Evolutionary conservation across 352 stramenopile species (phyloP).

Genomic region (Phytopythium cucurbitacearum): DNA sequence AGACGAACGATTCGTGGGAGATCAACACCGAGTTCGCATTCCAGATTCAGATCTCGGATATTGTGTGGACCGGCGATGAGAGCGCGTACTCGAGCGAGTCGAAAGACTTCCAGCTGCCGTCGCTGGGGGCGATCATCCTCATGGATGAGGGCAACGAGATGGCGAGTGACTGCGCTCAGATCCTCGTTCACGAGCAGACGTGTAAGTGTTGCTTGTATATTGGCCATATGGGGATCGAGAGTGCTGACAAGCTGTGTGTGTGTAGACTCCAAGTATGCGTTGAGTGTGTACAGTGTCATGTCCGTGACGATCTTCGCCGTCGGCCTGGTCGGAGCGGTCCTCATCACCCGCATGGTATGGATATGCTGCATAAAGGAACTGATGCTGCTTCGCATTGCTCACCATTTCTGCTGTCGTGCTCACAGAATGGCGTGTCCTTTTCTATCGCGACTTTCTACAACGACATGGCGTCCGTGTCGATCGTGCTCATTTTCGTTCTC

Average conservation of each 20-base stretch:
- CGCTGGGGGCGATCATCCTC: slow-evolving; percentile 53
- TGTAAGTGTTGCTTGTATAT: slow-evolving; percentile 30
- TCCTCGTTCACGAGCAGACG: slow-evolving; percentile 56
- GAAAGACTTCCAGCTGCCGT: slow-evolving; percentile 32
- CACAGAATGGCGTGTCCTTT: slow-evolving; percentile 78
- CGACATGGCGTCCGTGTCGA: slow-evolving; percentile 76
- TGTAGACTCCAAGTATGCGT: slow-evolving; percentile 50
- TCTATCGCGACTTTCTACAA: slow-evolving; percentile 77
- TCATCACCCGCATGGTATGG: slow-evolving; percentile 79
- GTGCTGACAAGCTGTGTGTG: background rate
- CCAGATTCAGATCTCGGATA: slow-evolving; percentile 60
- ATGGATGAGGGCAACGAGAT: slow-evolving; percentile 47
- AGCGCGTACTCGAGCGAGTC: slow-evolving; percentile 11
- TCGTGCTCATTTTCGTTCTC: slow-evolving; percentile 71
- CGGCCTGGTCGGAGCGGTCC: slow-evolving; percentile 60
- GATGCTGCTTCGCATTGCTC: background rate
- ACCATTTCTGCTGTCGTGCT: slow-evolving; percentile 1
- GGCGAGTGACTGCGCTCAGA: slow-evolving; percentile 66
- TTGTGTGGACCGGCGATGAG: slow-evolving; percentile 35
- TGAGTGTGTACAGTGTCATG: slow-evolving; percentile 87
- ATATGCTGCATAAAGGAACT: background rate
- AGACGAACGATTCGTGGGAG: slow-evolving; percentile 60
- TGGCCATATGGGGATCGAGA: background rate
- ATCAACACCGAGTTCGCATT: slow-evolving; percentile 68
- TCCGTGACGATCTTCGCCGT: slow-evolving; percentile 81